phyloP scores from a whole-genome alignment of 495 filamentous ascomycete species.

The Cairneyella variabilis region DNA sequence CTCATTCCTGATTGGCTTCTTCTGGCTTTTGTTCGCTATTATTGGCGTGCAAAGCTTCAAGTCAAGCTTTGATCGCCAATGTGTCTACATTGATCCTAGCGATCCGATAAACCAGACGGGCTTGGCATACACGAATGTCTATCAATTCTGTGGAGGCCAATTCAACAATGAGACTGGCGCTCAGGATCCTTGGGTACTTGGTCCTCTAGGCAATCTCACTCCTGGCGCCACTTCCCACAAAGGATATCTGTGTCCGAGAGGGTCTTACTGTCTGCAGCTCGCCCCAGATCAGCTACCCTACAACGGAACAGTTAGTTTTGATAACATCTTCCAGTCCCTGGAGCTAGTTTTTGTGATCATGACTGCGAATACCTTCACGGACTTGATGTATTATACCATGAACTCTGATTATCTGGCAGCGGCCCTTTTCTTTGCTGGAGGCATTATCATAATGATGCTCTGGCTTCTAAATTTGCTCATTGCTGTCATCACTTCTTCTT shows the following conservation, averaged over 20 bases:
- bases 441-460: conserved; percentile 88
- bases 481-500: conserved; percentile 96
- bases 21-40: conserved; percentile 98
- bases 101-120: conserved; percentile 35
- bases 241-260: conserved; percentile 84
- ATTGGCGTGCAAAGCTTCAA: conserved; percentile 98
- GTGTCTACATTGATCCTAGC: conserved; percentile 72
- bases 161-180: conserved; percentile 54
- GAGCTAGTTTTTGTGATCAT: conserved; percentile 98
- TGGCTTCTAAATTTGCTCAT: conserved; percentile 97
- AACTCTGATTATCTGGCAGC: conserved; percentile 86
- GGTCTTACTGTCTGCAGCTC: conserved; percentile 78
- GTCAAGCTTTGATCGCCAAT: conserved; percentile 81
- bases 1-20: conserved; percentile 93
- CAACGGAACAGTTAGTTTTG: conserved; percentile 86
- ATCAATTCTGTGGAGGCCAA: conserved; percentile 87
- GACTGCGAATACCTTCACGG: conserved; percentile 94
- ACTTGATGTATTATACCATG: conserved; percentile 88
- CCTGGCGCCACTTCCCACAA: conserved; percentile 55
- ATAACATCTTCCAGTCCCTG: conserved; percentile 86
- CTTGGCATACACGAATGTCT: conserved; percentile 43
- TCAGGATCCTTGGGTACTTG: conserved; percentile 55
- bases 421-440: conserved; percentile 79
- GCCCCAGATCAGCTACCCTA: conserved; percentile 58
- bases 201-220: conserved; percentile 5